phyloP scores from a whole-genome alignment of 441 rosid species.

The Eutrema salsugineum region DNA sequence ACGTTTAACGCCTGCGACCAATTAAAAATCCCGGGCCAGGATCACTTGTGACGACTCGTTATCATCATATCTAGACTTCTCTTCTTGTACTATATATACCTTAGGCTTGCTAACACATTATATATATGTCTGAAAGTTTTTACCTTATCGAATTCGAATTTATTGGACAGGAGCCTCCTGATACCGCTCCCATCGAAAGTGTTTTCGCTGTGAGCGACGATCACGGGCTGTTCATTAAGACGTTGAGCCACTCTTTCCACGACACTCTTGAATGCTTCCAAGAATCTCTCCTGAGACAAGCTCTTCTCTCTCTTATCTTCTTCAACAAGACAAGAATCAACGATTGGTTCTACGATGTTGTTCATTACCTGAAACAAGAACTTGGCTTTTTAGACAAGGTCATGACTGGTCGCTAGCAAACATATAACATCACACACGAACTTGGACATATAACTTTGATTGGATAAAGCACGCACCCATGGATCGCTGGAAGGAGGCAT shows the following conservation, averaged over 20 bases:
- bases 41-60: neutral
- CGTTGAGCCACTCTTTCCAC: slow-evolving; percentile 59
- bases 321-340: slow-evolving; percentile 39
- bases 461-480: slow-evolving; percentile 53
- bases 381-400: neutral
- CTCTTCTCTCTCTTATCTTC: slow-evolving; percentile 41
- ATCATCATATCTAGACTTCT: neutral
- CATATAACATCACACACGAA: neutral
- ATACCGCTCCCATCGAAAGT: slow-evolving; percentile 86
- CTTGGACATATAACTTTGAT: neutral
- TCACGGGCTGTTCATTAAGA: slow-evolving; percentile 93
- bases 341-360: slow-evolving; percentile 70
- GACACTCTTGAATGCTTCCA: slow-evolving; percentile 64
- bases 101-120: neutral
- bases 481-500: slow-evolving; percentile 84
- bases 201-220: slow-evolving; percentile 92
- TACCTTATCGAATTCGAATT: slow-evolving; percentile 93
- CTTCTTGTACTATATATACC: neutral
- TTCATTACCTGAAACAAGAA: slow-evolving; percentile 58
- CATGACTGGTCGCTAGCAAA: neutral
- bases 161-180: slow-evolving; percentile 66
- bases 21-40: neutral
- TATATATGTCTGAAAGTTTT: neutral
- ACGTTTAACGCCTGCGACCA: slow-evolving; percentile 54
- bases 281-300: slow-evolving; percentile 53